Percentiles rank a stretch among this genome's conserved stretches.
Conservation (phyloP, 305 asterid genomes). For the Plantago lanceolata region DNA sequence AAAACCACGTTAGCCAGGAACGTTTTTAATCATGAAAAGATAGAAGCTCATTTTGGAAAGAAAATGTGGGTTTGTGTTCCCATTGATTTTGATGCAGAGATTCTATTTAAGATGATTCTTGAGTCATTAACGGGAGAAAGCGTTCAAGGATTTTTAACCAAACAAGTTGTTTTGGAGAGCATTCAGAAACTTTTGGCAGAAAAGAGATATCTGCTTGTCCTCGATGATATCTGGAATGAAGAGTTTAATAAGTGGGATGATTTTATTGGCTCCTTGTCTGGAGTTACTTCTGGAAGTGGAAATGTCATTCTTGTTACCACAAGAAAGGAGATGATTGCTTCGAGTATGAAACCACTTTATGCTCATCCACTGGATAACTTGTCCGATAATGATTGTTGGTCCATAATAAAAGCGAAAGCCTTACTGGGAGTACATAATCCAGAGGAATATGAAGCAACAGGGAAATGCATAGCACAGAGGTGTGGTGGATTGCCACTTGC, state of each 20-base stretch:
- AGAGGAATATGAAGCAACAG: too few species aligned
- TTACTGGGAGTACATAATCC: too few species aligned
- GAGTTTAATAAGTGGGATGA: not conserved
- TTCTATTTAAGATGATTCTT: not conserved
- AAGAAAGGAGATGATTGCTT: not conserved
- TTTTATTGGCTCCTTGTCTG: not conserved
- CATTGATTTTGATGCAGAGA: too few species aligned
- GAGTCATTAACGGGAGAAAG: not conserved
- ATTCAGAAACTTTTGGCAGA: not conserved
- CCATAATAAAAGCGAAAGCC: not conserved
- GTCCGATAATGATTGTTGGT: not conserved
- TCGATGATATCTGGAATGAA: not conserved
- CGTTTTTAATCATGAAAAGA: too few species aligned
- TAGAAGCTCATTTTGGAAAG: too few species aligned
- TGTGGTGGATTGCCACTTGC: too few species aligned
- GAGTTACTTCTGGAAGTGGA: not conserved
- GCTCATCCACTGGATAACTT: not conserved
- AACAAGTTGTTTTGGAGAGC: not conserved
- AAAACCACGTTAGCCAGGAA: too few species aligned
- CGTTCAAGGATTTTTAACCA: not conserved
- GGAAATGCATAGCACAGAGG: too few species aligned
- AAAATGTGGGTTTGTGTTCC: too few species aligned
- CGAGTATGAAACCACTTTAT: not conserved
- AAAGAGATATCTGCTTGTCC: not conserved
- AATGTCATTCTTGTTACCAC: not conserved